Evolutionary conservation across 2,329 filamentous ascomycete species (phyloP).

Genomic region (Parastagonospora avenae): DNA sequence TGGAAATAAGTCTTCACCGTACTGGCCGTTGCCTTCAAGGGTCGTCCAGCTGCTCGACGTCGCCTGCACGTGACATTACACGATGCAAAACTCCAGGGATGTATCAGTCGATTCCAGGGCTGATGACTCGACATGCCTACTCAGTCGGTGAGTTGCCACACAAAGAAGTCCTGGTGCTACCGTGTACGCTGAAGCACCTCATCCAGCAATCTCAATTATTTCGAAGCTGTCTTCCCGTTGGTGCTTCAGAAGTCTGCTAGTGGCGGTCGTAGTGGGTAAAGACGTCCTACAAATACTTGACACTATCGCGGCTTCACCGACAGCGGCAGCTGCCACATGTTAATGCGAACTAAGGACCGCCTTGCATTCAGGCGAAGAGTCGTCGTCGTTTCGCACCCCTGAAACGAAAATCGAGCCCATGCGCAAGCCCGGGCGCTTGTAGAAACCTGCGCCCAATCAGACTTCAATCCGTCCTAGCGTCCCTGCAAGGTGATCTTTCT

Average conservation of each 20-base stretch:
- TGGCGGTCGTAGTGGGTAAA: not conserved
- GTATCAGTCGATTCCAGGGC: no score
- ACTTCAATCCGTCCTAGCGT: constrained; percentile 12
- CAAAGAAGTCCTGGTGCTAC: no score
- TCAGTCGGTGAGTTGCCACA: no score
- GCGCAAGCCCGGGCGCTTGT: constrained; percentile 33
- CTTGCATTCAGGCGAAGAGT: constrained; percentile 7
- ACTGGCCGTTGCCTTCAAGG: no score
- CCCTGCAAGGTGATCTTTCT: constrained; percentile 38
- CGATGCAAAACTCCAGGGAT: no score
- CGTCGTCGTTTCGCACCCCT: constrained; percentile 19
- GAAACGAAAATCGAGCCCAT: constrained; percentile 33
- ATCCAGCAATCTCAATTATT: not conserved
- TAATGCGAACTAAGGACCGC: constrained; percentile 1
- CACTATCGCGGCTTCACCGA: constrained; percentile 11
- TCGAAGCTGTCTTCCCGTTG: not conserved
- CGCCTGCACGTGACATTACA: no score
- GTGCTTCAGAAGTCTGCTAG: not conserved
- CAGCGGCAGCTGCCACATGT: constrained; percentile 18
- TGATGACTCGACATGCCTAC: no score
- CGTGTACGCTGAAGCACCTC: no score
- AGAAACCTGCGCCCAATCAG: constrained; percentile 31
- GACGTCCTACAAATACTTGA: no score
- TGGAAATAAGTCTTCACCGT: no score
- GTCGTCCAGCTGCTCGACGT: no score